Percentiles rank a stretch among this genome's conserved stretches.
Conservation (phyloP, 495 filamentous ascomycete genomes). For the Neurospora sp. region DNA sequence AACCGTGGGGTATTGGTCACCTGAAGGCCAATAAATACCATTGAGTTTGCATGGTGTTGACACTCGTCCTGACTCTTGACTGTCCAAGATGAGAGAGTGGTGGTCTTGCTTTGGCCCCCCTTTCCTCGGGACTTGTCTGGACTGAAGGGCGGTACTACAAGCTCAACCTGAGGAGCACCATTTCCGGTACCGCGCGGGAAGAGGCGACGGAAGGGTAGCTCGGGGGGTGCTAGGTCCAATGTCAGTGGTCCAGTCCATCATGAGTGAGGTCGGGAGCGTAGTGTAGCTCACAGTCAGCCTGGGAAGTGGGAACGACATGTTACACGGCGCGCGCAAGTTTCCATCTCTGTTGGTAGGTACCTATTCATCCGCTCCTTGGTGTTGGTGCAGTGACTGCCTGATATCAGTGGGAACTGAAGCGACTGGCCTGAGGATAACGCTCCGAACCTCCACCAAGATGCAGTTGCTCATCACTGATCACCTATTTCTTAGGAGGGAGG, state of each 20-base stretch:
- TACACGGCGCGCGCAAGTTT: neutral
- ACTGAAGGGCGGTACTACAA: neutral
- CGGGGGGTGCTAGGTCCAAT: neutral
- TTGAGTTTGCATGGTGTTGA: neutral
- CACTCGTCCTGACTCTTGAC: neutral
- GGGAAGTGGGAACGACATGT: neutral
- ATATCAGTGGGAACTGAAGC: too few species aligned
- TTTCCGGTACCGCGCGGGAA: conserved; percentile 18
- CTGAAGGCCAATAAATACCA: neutral
- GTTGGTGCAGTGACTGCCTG: neutral
- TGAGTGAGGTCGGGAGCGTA: neutral
- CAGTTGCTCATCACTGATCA: neutral
- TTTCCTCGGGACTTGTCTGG: neutral
- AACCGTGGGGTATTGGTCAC: neutral
- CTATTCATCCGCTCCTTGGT: neutral
- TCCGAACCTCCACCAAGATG: neutral
- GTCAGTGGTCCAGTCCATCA: neutral
- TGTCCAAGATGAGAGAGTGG: neutral
- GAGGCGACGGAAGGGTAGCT: conserved; percentile 12
- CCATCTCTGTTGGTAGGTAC: neutral
- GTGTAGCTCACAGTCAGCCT: neutral
- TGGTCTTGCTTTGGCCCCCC: neutral
- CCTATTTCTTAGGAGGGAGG: neutral
- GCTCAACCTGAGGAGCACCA: neutral
- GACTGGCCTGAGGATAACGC: neutral